Percentiles rank a stretch among this genome's conserved stretches.
Evolutionary conservation across 768 basidiomycete genomes (phyloP).

Genomic region (Neoboletus brunneissimus): DNA sequence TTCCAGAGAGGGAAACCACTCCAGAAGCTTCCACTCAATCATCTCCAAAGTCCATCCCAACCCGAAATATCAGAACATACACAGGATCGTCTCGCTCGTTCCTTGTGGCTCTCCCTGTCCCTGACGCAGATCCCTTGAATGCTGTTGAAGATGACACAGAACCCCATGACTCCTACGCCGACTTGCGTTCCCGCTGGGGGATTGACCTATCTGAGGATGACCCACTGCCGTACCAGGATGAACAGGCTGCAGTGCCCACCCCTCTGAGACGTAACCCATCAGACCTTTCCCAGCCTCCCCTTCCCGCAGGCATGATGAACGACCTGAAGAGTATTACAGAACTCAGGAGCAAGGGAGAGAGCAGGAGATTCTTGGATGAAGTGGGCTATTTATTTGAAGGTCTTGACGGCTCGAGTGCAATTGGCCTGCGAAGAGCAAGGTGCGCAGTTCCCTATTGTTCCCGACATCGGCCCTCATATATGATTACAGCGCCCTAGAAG

Average conservation of each 20-base stretch:
- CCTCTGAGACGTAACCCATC: conserved; percentile 24
- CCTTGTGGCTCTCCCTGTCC: conserved; percentile 56
- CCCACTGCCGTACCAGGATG: conserved; percentile 37
- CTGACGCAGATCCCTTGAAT: conserved; percentile 26
- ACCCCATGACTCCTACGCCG: conserved; percentile 70
- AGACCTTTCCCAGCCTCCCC: conserved; percentile 37
- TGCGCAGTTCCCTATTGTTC: conserved; percentile 23
- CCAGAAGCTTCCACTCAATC: conserved; percentile 24
- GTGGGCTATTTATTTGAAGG: conserved; percentile 86
- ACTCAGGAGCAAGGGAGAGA: conserved; percentile 76
- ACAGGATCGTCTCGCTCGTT: conserved; percentile 80
- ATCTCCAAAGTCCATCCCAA: conserved; percentile 26
- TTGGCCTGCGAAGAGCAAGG: conserved; percentile 69
- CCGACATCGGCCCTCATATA: background rate
- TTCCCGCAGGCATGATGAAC: conserved; percentile 64
- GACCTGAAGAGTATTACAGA: conserved; percentile 80
- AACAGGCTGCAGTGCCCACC: background rate
- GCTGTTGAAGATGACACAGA: conserved; percentile 48
- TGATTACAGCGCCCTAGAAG: conserved; percentile 63
- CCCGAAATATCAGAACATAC: conserved; percentile 58
- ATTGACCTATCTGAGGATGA: conserved; percentile 80
- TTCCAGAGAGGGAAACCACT: conserved; percentile 26
- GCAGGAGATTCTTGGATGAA: conserved; percentile 76
- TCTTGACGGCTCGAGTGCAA: conserved; percentile 49
- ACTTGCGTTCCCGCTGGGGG: conserved; percentile 75